These are phyloP conservation scores for Curvularia sp. DNA, from an alignment of 2,329 filamentous ascomycete genomes.

Conservation along the genomic window DNA sequence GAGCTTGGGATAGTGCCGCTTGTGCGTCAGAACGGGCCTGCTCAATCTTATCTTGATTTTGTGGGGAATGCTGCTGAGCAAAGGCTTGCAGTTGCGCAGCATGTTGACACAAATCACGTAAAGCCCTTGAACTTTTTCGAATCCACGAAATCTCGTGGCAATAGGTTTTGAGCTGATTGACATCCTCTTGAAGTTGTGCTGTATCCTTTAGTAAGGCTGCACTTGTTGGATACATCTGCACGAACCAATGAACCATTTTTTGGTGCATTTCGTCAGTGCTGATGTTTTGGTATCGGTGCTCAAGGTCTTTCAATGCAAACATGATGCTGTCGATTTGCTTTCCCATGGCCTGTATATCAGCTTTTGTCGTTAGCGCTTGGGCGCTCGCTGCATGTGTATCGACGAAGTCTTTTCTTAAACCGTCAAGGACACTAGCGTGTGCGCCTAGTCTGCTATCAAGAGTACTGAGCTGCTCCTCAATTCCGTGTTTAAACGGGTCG, in stretches of 20 bases:
- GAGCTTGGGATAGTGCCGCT: no score
- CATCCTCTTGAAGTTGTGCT: conserved; percentile 9
- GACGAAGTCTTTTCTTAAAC: not conserved
- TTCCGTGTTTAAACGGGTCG: conserved; percentile 14
- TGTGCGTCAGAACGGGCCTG: not conserved
- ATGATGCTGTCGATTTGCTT: conserved; percentile 13
- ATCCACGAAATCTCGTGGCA: conserved; percentile 8
- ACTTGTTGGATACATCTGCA: conserved; percentile 25
- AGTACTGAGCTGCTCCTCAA: not conserved
- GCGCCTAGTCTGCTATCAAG: not conserved
- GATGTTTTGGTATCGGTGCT: conserved; percentile 39
- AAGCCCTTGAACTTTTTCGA: not conserved
- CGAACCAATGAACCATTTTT: conserved; percentile 36
- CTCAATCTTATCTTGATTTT: not conserved
- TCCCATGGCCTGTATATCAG: conserved; percentile 2
- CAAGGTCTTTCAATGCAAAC: conserved; percentile 19
- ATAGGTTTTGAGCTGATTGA: conserved; percentile 10
- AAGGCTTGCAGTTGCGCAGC: conserved; percentile 9
- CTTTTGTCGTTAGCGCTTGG: conserved; percentile 5
- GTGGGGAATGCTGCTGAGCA: not conserved
- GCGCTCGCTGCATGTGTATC: not conserved
- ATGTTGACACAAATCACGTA: not conserved
- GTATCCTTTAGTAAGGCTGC: conserved; percentile 13
- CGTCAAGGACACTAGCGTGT: not conserved
- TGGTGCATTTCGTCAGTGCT: conserved; percentile 31